Evolutionary conservation across 2,329 filamentous ascomycete genomes (phyloP).

Genomic region (Cryphonectria naterciae): DNA sequence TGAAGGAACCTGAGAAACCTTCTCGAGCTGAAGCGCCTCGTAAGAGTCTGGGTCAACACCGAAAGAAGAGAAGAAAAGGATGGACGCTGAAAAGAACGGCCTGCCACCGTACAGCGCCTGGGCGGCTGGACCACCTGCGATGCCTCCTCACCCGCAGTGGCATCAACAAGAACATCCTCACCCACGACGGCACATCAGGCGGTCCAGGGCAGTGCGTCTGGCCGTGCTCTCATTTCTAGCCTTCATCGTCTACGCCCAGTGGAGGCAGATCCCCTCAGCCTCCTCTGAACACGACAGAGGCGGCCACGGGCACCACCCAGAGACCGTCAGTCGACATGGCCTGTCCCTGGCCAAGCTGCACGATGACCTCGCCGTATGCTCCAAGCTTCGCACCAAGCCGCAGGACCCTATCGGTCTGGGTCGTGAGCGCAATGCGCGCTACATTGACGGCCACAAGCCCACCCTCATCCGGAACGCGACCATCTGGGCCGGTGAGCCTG

Average conservation of each 20-base stretch:
- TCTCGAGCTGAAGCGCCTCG: neutral
- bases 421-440: slow-evolving; percentile 64
- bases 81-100: slow-evolving; percentile 44
- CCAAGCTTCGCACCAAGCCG: slow-evolving; percentile 57
- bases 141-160: slow-evolving; percentile 9
- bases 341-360: slow-evolving; percentile 59
- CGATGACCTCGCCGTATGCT: slow-evolving; percentile 59
- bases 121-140: slow-evolving; percentile 36
- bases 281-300: neutral
- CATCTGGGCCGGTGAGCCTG: slow-evolving; percentile 68
- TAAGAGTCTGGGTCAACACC: neutral
- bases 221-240: slow-evolving; percentile 51
- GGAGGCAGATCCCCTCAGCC: slow-evolving; percentile 42
- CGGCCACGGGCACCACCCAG: neutral
- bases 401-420: slow-evolving; percentile 59
- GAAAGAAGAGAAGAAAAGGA: neutral
- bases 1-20: neutral
- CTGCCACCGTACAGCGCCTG: slow-evolving; percentile 51
- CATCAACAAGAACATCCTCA: slow-evolving; percentile 30
- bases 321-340: slow-evolving; percentile 32
- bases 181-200: slow-evolving; percentile 42
- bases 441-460: slow-evolving; percentile 60
- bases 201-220: slow-evolving; percentile 49
- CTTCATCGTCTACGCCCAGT: slow-evolving; percentile 52
- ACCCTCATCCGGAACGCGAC: slow-evolving; percentile 69